Base-by-base conservation (phyloP, 2,329 filamentous ascomycete species). In the Lasiodiplodia theobromae region DNA sequence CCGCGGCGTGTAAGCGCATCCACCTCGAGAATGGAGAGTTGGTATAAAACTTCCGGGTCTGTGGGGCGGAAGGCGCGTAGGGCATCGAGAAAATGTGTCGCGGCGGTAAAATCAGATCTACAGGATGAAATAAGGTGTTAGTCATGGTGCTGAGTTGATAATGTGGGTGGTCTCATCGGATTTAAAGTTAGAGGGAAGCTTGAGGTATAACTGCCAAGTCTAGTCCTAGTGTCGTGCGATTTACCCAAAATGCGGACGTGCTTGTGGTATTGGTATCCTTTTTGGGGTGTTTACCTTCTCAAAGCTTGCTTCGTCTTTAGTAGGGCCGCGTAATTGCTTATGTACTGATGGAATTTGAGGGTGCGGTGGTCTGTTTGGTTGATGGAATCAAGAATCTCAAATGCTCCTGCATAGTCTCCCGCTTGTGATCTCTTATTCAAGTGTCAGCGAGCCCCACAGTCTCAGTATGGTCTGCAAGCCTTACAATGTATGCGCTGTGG, bases 331-430 rank as follows among this genome's bases (percentile, higher is more conserved):
- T 90, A 91, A 67, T 88, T 88, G 71, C 87, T 82, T 83, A 91
- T 88, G 75, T 91, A 90, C 72, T 96, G 92, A 71, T 91, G 89
- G 21, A 91, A 86, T 78, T 94, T 97, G 77, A 94, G 87, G 0
- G 92, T 90, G 3, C 91, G 89, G 49, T 92, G 83, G 4, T 86
- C 82, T 69, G 90, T 31, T 7, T 49, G 23, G 63, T 90, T 86
- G 21, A 93, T 78, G 34, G 82, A 81, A 66, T 90, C 86, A 56
- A 95, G 81, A 31, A 84, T 83, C 14, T 82, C 79, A 65, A 90
- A 83, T 0, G 91, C 93, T 62, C 91, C 86, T 25, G 89, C 86
- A 74, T 94, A 96, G 38, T 84, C 86, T 1, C 95, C 94, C 57
- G 83, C 85, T 68, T 89, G 87, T 10, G 88, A 86, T 6, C 91